Evolutionary conservation across 306 rosid species (phyloP).

Genomic region (Gastrolobium villosum): DNA sequence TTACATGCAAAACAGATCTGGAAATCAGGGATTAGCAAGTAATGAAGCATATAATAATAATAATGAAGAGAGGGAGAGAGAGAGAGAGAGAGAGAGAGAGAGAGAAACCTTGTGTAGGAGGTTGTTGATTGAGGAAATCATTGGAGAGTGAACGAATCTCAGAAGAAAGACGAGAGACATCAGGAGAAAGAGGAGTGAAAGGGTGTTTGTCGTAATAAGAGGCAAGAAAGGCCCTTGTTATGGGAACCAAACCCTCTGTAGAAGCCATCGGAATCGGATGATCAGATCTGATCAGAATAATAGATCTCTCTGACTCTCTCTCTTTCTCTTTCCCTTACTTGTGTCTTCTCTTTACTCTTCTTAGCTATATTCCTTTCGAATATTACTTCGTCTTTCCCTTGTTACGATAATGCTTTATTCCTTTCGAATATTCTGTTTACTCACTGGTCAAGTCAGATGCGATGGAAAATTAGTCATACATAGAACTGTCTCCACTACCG

Average conservation of each 20-base stretch:
- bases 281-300: neutral
- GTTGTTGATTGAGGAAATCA: constrained; percentile 58
- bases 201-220: constrained; percentile 85
- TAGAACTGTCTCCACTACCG: no score
- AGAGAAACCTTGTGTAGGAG: constrained; percentile 69
- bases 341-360: neutral
- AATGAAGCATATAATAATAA: neutral
- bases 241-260: constrained; percentile 89
- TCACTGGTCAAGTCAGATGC: neutral
- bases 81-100: no score
- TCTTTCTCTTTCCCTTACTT: neutral
- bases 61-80: neutral
- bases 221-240: constrained; percentile 78
- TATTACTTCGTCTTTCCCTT: constrained; percentile 8
- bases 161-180: constrained; percentile 75
- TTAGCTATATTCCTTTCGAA: neutral
- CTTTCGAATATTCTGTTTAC: constrained; percentile 18
- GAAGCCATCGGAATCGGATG: constrained; percentile 74
- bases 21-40: neutral
- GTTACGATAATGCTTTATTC: neutral
- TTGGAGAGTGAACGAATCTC: constrained; percentile 64
- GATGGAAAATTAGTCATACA: no score
- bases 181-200: constrained; percentile 71
- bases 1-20: neutral
- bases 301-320: no score